Evolutionary conservation across 1,284 basidiomycete genomes (phyloP).

Genomic region (Microbotryum scabiosae): DNA sequence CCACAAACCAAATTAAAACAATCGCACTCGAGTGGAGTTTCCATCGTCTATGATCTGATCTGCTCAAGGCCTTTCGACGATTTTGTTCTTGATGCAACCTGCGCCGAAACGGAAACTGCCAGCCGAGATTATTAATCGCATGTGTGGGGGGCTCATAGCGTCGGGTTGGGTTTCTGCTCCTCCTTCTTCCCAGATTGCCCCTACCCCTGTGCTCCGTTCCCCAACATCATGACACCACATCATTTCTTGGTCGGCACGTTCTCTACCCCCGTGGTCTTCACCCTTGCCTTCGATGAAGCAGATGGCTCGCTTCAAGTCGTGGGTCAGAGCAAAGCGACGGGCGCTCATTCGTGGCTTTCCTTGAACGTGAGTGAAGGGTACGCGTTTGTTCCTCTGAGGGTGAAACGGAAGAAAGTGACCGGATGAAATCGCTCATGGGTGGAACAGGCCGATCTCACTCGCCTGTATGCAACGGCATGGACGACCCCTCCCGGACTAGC

Average conservation of each 20-base stretch:
- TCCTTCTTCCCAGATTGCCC: too few species aligned
- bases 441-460: conserved; percentile 15
- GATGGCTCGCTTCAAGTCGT: conserved; percentile 24
- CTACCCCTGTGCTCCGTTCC: too few species aligned
- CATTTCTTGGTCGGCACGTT: conserved; percentile 38
- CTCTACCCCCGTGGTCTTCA: conserved; percentile 35
- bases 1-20: too few species aligned
- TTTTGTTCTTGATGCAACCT: too few species aligned
- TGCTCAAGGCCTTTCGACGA: too few species aligned
- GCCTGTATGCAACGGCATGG: conserved; percentile 38
- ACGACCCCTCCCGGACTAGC: conserved; percentile 34
- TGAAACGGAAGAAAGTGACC: neutral
- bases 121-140: too few species aligned
- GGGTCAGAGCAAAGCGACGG: conserved; percentile 27
- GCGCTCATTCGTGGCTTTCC: conserved; percentile 38
- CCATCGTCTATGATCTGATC: too few species aligned
- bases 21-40: too few species aligned
- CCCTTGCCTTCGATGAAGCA: conserved; percentile 32
- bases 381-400: neutral
- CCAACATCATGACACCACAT: conserved; percentile 6
- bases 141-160: too few species aligned
- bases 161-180: too few species aligned
- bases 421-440: neutral
- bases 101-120: too few species aligned
- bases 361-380: conserved; percentile 19